A percentile compares a stretch with the other conserved stretches of the same genome.
phyloP scores from a whole-genome alignment of 345 rosid genomes.

The Salix exigua region DNA sequence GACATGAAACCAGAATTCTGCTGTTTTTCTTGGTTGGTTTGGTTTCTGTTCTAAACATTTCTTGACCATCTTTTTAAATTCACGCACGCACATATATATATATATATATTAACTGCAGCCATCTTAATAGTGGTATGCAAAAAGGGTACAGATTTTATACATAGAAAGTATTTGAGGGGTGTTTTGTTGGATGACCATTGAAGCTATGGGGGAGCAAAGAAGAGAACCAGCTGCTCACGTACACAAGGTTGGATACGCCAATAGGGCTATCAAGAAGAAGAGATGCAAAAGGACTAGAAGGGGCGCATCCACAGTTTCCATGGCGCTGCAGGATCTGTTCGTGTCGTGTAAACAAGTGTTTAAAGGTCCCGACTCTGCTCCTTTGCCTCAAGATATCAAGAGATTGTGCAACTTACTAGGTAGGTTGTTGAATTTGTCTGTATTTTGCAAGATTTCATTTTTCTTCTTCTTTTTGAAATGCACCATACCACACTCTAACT shows the following conservation, averaged over 20 bases:
- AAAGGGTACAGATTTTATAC: not conserved
- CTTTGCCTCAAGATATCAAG: conserved; percentile 40
- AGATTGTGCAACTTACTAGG: conserved; percentile 47
- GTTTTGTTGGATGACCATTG: conserved; percentile 21
- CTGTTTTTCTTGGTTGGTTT: not conserved
- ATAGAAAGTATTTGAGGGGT: too few relatives aligned
- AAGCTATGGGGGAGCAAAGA: conserved; percentile 35
- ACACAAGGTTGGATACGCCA: conserved; percentile 37
- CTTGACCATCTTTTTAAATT: too few relatives aligned
- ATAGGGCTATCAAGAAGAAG: conserved; percentile 29
- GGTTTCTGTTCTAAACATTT: not conserved
- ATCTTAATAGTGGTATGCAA: not conserved
- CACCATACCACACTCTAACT: not conserved
- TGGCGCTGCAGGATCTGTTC: conserved; percentile 45
- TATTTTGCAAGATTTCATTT: not conserved
- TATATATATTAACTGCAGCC: not conserved
- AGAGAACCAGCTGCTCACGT: conserved; percentile 17
- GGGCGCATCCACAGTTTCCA: conserved; percentile 5
- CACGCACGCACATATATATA: not conserved
- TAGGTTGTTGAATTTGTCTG: conserved; percentile 11
- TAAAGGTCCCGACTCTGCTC: conserved; percentile 54
- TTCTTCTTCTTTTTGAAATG: not conserved
- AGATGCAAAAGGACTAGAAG: conserved; percentile 6
- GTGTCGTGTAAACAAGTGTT: conserved; percentile 44
- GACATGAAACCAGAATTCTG: not conserved